Evolutionary conservation across 2,329 filamentous ascomycete genomes (phyloP).

Genomic region (Trichoderma asperellum): DNA sequence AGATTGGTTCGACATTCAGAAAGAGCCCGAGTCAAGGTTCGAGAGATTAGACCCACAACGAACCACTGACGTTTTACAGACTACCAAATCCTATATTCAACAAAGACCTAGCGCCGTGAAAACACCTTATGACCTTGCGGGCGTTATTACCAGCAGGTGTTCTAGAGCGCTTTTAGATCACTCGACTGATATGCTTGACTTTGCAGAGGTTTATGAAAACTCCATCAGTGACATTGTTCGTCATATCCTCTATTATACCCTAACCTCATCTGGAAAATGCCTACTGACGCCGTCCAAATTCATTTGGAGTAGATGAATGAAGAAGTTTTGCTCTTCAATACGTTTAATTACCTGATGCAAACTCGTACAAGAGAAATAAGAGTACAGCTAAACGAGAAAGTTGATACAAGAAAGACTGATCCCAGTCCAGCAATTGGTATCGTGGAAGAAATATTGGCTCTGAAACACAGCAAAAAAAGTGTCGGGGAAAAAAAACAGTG

Average conservation of each 20-base stretch:
- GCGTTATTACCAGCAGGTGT: neutral
- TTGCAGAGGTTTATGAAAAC: neutral
- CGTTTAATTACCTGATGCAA: neutral
- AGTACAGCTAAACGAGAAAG: too few relatives aligned
- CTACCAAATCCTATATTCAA: neutral
- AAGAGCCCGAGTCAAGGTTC: too few relatives aligned
- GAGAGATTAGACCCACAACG: neutral
- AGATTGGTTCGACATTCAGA: slow-evolving; percentile 2
- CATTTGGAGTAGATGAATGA: neutral
- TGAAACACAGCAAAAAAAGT: too few relatives aligned
- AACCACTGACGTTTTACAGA: neutral
- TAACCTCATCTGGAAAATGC: too few relatives aligned
- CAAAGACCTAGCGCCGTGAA: neutral
- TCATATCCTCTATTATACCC: too few relatives aligned
- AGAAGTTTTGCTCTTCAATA: neutral
- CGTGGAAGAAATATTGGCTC: too few relatives aligned
- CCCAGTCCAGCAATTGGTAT: too few relatives aligned
- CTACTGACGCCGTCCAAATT: too few relatives aligned
- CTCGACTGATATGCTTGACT: neutral
- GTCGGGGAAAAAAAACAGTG: too few relatives aligned
- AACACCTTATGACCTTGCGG: slow-evolving; percentile 14
- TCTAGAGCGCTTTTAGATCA: slow-evolving; percentile 1
- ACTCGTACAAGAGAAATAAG: neutral
- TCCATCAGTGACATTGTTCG: too few relatives aligned
- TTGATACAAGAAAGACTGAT: too few relatives aligned